These are phyloP conservation scores for Elsinoe australis DNA, from an alignment of 2,329 filamentous ascomycete species.

Conservation along the genomic window DNA sequence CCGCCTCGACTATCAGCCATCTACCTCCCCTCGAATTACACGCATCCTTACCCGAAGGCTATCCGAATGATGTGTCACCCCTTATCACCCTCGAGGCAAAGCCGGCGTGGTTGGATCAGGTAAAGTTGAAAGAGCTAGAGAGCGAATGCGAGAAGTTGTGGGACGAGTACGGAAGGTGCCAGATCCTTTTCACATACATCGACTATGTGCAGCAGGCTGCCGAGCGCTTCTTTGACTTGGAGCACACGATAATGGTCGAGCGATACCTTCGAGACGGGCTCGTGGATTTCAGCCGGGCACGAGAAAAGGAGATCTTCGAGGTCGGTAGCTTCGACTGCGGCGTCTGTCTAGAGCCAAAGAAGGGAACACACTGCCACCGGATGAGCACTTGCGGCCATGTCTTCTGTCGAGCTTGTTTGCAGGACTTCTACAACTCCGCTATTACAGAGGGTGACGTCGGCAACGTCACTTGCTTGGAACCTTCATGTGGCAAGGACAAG, in stretches of 20 bases:
- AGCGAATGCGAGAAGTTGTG: slow-evolving; percentile 46
- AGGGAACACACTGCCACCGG: slow-evolving; percentile 70
- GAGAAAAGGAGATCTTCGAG: slow-evolving; percentile 68
- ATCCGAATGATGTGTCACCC: slow-evolving; percentile 49
- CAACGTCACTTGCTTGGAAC: slow-evolving; percentile 70
- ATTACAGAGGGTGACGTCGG: slow-evolving; percentile 78
- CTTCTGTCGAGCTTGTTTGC: slow-evolving; percentile 80
- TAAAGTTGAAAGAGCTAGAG: slow-evolving; percentile 39
- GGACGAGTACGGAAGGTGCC: slow-evolving; percentile 52
- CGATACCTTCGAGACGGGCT: slow-evolving; percentile 57
- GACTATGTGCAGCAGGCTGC: slow-evolving; percentile 53
- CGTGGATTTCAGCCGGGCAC: slow-evolving; percentile 68
- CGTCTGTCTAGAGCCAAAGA: slow-evolving; percentile 86
- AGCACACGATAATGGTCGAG: slow-evolving; percentile 40
- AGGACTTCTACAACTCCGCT: slow-evolving; percentile 81
- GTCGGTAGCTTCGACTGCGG: slow-evolving; percentile 80
- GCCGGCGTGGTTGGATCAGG: slow-evolving; percentile 46
- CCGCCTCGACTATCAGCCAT: slow-evolving; percentile 29
- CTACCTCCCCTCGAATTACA: slow-evolving; percentile 49
- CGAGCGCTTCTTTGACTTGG: slow-evolving; percentile 48
- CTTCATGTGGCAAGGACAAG: slow-evolving; percentile 63
- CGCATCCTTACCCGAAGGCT: slow-evolving; percentile 47
- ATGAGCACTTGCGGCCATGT: slow-evolving; percentile 82
- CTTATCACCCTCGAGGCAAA: slow-evolving; percentile 42
- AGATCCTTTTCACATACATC: slow-evolving; percentile 53